phyloP scores from a whole-genome alignment of 768 basidiomycete genomes.

The Suillus alpinus region DNA sequence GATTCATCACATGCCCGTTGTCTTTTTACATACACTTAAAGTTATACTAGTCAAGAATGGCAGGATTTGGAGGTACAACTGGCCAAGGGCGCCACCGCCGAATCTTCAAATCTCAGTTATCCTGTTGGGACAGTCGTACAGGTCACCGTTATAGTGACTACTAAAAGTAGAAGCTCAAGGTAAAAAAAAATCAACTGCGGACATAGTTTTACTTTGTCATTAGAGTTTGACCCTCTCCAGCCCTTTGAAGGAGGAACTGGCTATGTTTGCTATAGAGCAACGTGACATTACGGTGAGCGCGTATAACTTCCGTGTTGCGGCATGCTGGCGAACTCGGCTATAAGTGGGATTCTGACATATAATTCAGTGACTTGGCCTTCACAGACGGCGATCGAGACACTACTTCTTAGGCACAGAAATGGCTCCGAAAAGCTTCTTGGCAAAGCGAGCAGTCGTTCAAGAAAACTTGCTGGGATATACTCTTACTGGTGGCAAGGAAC shows the following conservation, averaged over 20 bases:
- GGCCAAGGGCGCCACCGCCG: background rate
- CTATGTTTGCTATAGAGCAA: background rate
- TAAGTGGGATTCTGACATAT: background rate
- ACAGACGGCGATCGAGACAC: background rate
- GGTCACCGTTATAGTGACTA: background rate
- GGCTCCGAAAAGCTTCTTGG: background rate
- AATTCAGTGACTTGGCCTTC: background rate
- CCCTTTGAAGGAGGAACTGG: background rate
- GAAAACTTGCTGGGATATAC: background rate
- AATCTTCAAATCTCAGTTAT: background rate
- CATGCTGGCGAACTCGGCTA: background rate
- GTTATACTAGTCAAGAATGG: background rate
- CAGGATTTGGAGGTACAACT: background rate
- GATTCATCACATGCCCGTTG: background rate
- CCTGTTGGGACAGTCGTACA: background rate
- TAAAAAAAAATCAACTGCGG: background rate
- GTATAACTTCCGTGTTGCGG: background rate
- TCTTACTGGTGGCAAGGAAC: background rate
- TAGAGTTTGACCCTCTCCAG: background rate
- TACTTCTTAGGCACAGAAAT: background rate
- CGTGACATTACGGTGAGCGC: background rate
- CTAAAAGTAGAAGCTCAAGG: background rate
- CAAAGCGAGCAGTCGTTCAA: background rate
- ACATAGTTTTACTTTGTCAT: background rate
- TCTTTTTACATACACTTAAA: background rate